These are phyloP conservation scores for Russula ochroleuca DNA, from an alignment of 768 basidiomycete genomes.

Conservation along the genomic window DNA sequence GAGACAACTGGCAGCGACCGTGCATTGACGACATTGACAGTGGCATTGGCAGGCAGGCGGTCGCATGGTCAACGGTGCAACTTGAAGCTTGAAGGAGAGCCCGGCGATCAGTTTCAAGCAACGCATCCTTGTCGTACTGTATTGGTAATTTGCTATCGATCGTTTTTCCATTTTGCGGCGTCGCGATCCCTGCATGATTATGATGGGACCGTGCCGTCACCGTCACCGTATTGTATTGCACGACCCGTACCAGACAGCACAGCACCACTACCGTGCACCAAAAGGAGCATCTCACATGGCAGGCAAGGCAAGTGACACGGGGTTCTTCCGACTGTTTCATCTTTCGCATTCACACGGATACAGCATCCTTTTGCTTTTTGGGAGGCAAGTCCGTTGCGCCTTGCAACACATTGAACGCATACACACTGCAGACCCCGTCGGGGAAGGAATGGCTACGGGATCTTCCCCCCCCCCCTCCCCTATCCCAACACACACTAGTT, in stretches of 20 bases:
- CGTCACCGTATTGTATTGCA: not conserved
- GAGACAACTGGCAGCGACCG: no score
- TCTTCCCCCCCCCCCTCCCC: not conserved
- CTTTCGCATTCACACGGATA: not conserved
- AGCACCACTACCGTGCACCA: not conserved
- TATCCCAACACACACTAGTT: not conserved
- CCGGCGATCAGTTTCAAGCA: no score
- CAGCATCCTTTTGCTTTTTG: not conserved
- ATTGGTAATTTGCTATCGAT: no score
- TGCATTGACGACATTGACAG: no score
- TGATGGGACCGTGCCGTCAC: no score
- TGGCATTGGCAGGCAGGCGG: no score
- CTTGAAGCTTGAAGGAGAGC: no score
- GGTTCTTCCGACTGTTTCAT: constrained; percentile 1
- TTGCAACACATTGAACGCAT: not conserved
- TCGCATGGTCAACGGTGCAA: no score
- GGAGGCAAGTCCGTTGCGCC: not conserved
- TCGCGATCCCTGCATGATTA: no score
- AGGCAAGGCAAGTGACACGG: not conserved
- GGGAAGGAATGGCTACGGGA: not conserved
- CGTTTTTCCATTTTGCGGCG: no score
- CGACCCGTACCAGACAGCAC: not conserved
- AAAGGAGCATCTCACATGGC: not conserved
- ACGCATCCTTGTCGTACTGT: no score
- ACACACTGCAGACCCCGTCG: not conserved